Base-by-base conservation (phyloP, 1,284 basidiomycete genomes). In the Xanthoconium separans region DNA sequence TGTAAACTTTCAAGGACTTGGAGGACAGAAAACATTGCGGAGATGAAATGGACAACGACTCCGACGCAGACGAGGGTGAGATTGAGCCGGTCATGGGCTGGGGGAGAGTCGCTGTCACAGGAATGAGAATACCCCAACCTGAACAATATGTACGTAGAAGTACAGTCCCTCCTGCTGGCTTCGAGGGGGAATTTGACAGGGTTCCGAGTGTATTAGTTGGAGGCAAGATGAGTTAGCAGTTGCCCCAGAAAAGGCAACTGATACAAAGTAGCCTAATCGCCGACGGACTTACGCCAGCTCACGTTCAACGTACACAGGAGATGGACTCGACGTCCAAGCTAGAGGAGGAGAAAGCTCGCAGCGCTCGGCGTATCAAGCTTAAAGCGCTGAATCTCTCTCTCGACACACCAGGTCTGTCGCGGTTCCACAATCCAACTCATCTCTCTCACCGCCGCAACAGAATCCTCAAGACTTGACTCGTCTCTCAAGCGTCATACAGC, bases 401-500 rank as follows among this genome's bases (percentile, higher is more conserved):
- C 50, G 66, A 71, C 34, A 68, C 71, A 12, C 74, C 75, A 76
- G 84, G 86, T 82, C 58, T 57, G 67, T 61, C 39, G 11, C 40
- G 6, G 67, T 60, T 18, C 42, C 39, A 30, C 55, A 47, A 34
- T 53, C 22, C 47, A 53, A 50, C 53, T 34, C 9, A 6, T 30
- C 15, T 55, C 30, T 52, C 57, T 63, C 53, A 61, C 47, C 29
- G 44, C 36, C 20, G 24, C 36, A 42, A 18, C 60, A 90, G 87
- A 84, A 62, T 70, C 78, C 10, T 75, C 78, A 16, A 90, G 82
- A 66, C 78, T 95, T 34, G 95, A 98, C 70, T 93, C 95, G 3
- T 97, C 95, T 36, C 74, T 98, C 55, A 98, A 94, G 74, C 87
- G 92, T 22, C 94, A 98, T 70, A 97, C 93, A 1, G 91, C 93